Evolutionary conservation across 345 rosid genomes (phyloP).

Genomic region (Eucalyptus erythrocorys): DNA sequence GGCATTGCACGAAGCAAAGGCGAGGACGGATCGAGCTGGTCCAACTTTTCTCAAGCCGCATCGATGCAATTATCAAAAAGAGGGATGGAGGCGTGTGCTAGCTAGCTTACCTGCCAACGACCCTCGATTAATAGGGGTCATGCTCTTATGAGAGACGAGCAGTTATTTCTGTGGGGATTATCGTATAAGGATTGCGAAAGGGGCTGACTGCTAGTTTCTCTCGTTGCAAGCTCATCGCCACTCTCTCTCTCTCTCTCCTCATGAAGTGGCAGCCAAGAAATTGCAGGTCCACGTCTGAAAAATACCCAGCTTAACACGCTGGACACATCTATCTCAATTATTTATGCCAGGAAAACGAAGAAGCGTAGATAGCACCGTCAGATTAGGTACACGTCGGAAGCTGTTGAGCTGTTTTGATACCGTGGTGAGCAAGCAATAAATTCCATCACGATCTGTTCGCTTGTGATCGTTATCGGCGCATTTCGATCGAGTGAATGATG

Average conservation of each 20-base stretch:
- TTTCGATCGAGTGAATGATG: background rate
- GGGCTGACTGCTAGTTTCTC: too few relatives aligned
- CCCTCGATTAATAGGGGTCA: background rate
- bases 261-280: background rate
- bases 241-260: background rate
- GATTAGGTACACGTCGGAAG: background rate
- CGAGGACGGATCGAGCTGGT: background rate
- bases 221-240: background rate
- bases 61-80: background rate
- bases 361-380: background rate
- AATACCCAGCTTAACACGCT: background rate
- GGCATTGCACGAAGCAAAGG: background rate
- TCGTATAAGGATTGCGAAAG: too few relatives aligned
- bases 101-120: background rate
- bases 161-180: too few relatives aligned
- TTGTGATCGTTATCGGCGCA: background rate
- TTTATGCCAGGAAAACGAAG: background rate
- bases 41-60: background rate
- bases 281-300: background rate
- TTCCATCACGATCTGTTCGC: background rate
- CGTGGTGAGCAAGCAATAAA: background rate
- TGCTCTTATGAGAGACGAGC: background rate
- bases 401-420: background rate
- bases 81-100: too few relatives aligned
- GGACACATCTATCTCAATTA: background rate